Evolutionary conservation across 345 rosid genomes (phyloP), one percentile per base, ranked within the genome.

Genomic region (Atalantia buxifolia): DNA sequence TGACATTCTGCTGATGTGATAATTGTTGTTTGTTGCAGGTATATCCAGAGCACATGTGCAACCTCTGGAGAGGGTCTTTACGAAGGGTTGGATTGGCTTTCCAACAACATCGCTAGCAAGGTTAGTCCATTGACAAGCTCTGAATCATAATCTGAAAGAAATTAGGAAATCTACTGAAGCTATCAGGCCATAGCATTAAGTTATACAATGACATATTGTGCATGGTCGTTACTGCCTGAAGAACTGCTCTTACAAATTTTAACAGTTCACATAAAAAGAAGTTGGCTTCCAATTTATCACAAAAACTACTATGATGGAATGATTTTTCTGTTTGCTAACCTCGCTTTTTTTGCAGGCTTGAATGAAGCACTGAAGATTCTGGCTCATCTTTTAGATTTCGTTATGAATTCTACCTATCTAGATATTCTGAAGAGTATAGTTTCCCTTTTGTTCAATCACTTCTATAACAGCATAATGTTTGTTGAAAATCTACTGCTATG

Each of bases 81-180:
- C 14, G 94, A 92, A 89, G 97, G 97, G 30, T 84, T 90, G 74
- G 93, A 92, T n/a, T 92, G 97, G 97, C 93, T 92, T 78, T 90
- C 97, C 79, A 90, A 87, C 91, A 90, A 90, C 84, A 90, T 92
- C 3, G 92, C 92, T 69, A 87, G 75, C 88, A 89, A 84, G 92
- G 90, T 85, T 79, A 48, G 74, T 19, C n/a, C 30, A 53, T 14
- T 57, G 25, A 50, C n/a, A 61, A 64, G 19, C 31, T 53, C 8
- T 19, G 5, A 42, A 67, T 9, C 30, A 4, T 61, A 62, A 61
- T 59, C 30, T 64, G 56, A 78, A 55, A 21, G 9, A 25, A 50
- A 42, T 45, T 73, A 78, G 48, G 25, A 48, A 22, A 60, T 24
- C 30, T 27, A 67, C 19, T 7, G 24, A 18, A 60, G 27, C 18